A percentile compares a stretch with the other conserved stretches of the same genome.
These are phyloP conservation scores for Apiospora malaysiana DNA, from an alignment of 2,329 filamentous ascomycete species.

Conservation along the genomic window DNA sequence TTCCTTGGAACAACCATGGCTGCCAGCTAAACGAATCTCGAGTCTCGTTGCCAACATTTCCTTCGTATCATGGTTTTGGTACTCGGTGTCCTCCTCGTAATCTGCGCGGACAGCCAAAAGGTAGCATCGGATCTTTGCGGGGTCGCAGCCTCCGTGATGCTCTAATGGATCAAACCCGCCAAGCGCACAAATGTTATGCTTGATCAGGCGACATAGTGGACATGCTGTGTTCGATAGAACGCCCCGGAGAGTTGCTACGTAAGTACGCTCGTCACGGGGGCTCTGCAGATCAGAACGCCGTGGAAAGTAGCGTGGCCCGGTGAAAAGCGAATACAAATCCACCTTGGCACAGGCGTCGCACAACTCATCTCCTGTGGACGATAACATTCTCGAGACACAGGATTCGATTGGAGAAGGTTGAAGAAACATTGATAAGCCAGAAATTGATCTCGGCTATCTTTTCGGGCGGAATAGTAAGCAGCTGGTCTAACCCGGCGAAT, in stretches of 20 bases:
- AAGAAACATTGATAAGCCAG: not conserved
- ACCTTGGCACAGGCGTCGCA: not conserved
- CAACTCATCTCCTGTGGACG: not conserved
- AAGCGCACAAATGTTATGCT: not conserved
- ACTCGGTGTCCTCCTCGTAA: not conserved
- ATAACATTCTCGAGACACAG: not conserved
- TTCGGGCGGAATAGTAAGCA: not conserved
- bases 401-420: not conserved
- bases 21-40: not conserved
- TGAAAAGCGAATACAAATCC: not conserved
- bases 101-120: not conserved
- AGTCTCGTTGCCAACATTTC: slow-evolving; percentile 10
- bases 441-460: not conserved
- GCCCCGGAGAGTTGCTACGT: not conserved
- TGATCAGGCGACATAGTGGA: slow-evolving; percentile 18
- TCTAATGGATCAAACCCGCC: not conserved
- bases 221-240: not conserved
- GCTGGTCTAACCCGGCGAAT: not conserved
- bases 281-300: not conserved
- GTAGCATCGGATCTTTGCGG: not conserved
- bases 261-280: not conserved
- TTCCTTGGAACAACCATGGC: not conserved
- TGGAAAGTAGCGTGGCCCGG: not conserved
- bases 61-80: not conserved
- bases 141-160: not conserved